phyloP scores from a whole-genome alignment of 352 stramenopile genomes.

The Globisporangium lucens region DNA sequence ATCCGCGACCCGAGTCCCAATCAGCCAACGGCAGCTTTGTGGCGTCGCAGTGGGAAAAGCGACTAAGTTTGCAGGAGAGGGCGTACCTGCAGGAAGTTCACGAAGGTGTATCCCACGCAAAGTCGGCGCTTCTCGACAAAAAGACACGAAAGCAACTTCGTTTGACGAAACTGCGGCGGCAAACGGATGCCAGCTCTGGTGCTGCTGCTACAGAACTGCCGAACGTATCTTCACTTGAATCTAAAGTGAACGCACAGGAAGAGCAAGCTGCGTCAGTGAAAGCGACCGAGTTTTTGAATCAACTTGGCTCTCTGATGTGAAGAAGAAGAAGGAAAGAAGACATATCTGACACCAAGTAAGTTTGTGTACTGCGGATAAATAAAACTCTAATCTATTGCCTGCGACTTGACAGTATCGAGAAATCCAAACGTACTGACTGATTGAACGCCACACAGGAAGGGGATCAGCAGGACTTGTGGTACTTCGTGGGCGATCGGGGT shows the following conservation, averaged over 20 bases:
- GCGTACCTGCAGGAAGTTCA: slow-evolving; percentile 65
- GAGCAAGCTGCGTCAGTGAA: slow-evolving; percentile 39
- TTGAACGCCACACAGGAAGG: not conserved
- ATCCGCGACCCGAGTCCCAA: not conserved
- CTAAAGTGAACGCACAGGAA: not conserved
- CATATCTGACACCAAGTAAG: not conserved
- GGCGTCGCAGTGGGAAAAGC: slow-evolving; percentile 79
- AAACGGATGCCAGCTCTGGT: slow-evolving; percentile 26
- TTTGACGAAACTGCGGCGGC: slow-evolving; percentile 45
- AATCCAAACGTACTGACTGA: not conserved
- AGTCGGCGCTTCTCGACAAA: slow-evolving; percentile 34
- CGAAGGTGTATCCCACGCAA: slow-evolving; percentile 39
- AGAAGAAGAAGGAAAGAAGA: not conserved
- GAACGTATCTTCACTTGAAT: slow-evolving; percentile 8
- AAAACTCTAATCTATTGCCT: slow-evolving; percentile 7
- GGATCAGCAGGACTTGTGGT: not conserved
- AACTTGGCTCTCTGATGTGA: slow-evolving; percentile 48
- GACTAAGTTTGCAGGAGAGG: slow-evolving; percentile 62
- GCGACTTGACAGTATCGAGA: not conserved
- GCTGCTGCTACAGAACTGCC: slow-evolving; percentile 1
- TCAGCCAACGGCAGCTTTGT: slow-evolving; percentile 52
- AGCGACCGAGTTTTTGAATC: slow-evolving; percentile 58
- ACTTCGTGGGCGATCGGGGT: not conserved
- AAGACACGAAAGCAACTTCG: slow-evolving; percentile 63
- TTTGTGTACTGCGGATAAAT: slow-evolving; percentile 11